Evolutionary conservation across 2,329 filamentous ascomycete species (phyloP), one percentile per base, ranked within the genome.

Genomic region (Fusarium foetens): DNA sequence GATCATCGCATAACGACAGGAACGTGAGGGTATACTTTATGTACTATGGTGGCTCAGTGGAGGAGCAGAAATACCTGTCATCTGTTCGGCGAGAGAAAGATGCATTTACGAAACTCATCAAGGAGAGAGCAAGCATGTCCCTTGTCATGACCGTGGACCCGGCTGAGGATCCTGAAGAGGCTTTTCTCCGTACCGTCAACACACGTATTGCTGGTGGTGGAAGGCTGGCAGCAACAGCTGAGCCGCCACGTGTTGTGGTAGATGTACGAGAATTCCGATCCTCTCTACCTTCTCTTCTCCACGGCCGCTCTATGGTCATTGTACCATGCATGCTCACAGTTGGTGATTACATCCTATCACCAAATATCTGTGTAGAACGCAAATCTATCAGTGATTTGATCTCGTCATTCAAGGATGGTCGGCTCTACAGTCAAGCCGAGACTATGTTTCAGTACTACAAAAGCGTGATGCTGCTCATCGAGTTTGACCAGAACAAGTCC

Each of bases 241-340:
- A 95, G 72, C 95, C 94, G 27, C 95, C 96, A 2, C 91, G 94
- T 31, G 93, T 98, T 0, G 93, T 99, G 5, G 94, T 98, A 45
- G 96, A 99, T 76, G 94, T 98, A 35, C 94, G 96, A 79, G 96
- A 99, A 82, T 98, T 99, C 80, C 91, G 96, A 71, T 98, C 95
- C 36, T 95, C 93, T 2, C 87, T 99, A 0, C 95, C 96, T 0
- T 97, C 94, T 4, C 88, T 99, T 8, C 87, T 98, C 5, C 95
- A 99, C 80, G 96, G 93, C 2, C 92, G 94, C 57, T 93, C 90
- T 75, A 95, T 98, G 85, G 86, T 94, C 38, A 91, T 98, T 46
- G 92, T 98, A 0, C 96, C 96, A 4, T 98, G 95, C 82, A 97
- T 97, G 89, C 86, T 99, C 66, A 99, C 95, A 2, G 95, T 99